Conservation (phyloP, 2,329 filamentous ascomycete species). For the Cylindrodendrum hubeiense region DNA sequence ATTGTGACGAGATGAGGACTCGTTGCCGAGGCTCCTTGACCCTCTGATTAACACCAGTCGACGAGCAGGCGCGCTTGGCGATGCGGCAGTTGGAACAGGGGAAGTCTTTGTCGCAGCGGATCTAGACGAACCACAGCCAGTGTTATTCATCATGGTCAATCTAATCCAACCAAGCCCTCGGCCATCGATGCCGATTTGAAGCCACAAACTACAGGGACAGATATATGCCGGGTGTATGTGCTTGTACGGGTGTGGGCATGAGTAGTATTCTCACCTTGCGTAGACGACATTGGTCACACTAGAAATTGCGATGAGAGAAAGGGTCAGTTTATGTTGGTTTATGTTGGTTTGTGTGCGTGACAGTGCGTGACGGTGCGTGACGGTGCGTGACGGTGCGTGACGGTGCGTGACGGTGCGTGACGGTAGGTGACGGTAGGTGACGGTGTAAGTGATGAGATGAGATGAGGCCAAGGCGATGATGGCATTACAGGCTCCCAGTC, state of each 20-base stretch:
- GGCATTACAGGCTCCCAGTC: neutral
- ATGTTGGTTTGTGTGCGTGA: neutral
- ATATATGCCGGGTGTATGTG: neutral
- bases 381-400: no score
- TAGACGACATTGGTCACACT: conserved; percentile 61
- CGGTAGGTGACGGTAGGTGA: no score
- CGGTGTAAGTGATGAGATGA: conserved; percentile 10
- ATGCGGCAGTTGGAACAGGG: conserved; percentile 70
- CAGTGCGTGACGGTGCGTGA: no score
- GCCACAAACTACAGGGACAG: conserved; percentile 9
- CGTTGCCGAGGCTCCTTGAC: conserved; percentile 67
- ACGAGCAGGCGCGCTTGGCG: conserved; percentile 65
- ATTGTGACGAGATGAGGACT: conserved; percentile 71
- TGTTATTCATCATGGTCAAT: conserved; percentile 35
- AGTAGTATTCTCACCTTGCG: conserved; percentile 53
- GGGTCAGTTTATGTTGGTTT: neutral
- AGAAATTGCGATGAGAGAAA: conserved; percentile 6
- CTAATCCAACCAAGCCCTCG: neutral
- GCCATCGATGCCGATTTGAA: neutral
- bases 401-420: no score
- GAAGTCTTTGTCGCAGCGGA: conserved; percentile 69
- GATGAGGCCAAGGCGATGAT: neutral
- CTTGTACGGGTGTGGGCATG: neutral
- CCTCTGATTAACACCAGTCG: conserved; percentile 65
- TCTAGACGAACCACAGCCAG: conserved; percentile 51